These are phyloP conservation scores for Gossypium schwendimanii DNA, from an alignment of 441 rosid species.

Conservation along the genomic window DNA sequence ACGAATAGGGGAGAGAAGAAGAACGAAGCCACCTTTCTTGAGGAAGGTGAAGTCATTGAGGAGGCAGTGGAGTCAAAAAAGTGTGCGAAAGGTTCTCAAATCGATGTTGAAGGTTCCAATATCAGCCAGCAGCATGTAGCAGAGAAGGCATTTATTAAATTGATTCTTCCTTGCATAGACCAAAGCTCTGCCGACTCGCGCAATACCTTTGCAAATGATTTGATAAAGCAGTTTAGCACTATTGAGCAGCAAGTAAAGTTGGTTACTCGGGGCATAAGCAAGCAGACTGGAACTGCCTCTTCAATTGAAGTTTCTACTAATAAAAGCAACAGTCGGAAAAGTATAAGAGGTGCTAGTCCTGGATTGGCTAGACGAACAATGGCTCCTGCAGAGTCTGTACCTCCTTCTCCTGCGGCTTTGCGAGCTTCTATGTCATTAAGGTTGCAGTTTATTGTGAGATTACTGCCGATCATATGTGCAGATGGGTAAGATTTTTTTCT, in stretches of 20 bases:
- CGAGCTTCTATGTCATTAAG: conserved; percentile 87
- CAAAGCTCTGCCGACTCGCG: conserved; percentile 92
- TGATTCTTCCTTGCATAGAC: conserved; percentile 96
- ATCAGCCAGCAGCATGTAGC: conserved; percentile 48
- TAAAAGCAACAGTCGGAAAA: conserved; percentile 73
- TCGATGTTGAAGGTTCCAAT: conserved; percentile 41
- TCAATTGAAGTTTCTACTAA: conserved; percentile 58
- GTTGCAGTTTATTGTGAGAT: conserved; percentile 76
- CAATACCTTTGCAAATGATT: conserved; percentile 77
- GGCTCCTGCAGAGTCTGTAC: conserved; percentile 47
- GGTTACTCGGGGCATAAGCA: conserved; percentile 61
- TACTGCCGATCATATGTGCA: conserved; percentile 76
- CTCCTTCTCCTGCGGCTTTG: conserved; percentile 76
- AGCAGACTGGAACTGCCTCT: conserved; percentile 58
- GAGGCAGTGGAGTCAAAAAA: conserved; percentile 54
- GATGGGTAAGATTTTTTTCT: conserved; percentile 42
- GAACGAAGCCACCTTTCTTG: conserved; percentile 56
- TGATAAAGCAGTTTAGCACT: conserved; percentile 82
- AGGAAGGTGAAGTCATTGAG: conserved; percentile 93
- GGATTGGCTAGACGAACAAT: conserved; percentile 62
- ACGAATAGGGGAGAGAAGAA: conserved; percentile 41
- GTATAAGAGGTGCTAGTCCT: conserved; percentile 83
- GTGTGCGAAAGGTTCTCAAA: conserved; percentile 36
- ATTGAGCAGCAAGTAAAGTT: conserved; percentile 85
- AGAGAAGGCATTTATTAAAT: conserved; percentile 83